Evolutionary conservation across 2,329 filamentous ascomycete genomes (phyloP).

Genomic region (Cryphonectria parasitica): DNA sequence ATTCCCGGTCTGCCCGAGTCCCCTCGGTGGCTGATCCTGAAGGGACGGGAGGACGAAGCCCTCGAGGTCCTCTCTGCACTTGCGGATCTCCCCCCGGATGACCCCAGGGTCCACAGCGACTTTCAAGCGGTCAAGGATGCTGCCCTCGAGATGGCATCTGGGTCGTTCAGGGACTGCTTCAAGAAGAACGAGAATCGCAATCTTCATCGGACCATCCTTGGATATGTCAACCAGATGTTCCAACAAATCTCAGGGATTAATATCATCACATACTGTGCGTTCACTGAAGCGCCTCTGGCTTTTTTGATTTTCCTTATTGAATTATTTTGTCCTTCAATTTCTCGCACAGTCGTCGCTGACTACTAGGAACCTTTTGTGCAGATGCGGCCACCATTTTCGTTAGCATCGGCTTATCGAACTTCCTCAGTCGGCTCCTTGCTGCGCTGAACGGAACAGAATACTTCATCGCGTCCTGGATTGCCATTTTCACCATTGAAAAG

Average conservation of each 20-base stretch:
- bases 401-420: conserved; percentile 29
- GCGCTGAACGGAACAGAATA: conserved; percentile 32
- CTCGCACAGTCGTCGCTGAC: neutral
- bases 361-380: neutral
- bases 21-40: conserved; percentile 31
- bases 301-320: neutral
- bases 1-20: conserved; percentile 32
- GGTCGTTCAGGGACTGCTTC: conserved; percentile 19
- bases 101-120: conserved; percentile 20
- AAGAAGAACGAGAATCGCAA: conserved; percentile 22
- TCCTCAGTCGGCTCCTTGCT: conserved; percentile 30
- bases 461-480: conserved; percentile 29
- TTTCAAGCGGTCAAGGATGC: conserved; percentile 22
- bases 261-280: conserved; percentile 29
- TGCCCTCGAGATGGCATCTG: conserved; percentile 18
- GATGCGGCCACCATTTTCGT: conserved; percentile 32
- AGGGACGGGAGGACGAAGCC: conserved; percentile 29
- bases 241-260: conserved; percentile 47
- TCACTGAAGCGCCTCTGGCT: too few relatives aligned
- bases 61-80: conserved; percentile 24
- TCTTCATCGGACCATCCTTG: conserved; percentile 21
- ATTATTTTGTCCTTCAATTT: neutral
- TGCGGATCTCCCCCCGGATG: conserved; percentile 17
- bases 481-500: conserved; percentile 32
- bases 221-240: conserved; percentile 36